Base-by-base conservation (phyloP, 2,329 filamentous ascomycete species). In the Aspergillus pseudoviridinutans region DNA sequence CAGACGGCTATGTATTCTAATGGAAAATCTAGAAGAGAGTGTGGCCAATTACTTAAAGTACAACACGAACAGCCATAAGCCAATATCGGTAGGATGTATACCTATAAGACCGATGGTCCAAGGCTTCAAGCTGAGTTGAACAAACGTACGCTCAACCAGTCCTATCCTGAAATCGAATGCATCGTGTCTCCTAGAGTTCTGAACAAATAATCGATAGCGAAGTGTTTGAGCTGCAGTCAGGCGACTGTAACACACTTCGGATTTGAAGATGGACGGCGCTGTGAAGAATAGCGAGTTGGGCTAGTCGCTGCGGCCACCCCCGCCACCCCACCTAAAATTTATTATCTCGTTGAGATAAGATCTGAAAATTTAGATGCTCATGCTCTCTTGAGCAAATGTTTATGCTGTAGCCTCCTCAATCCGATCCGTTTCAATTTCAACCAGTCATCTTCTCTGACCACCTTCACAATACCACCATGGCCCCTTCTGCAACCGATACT, bases 271-370 rank as follows among this genome's bases (percentile, higher is more conserved):
- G 12, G 50, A 44, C 50, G 61, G 57, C 58, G 52, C 27, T 53
- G n/a, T 46, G 5, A 25, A 14, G 24, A 10, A 57, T 12, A 57
- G 55, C 55, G 63, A 57, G 56, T 47, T 51, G 54, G 53, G 61
- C 54, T 60, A 63, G 63, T 55, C 56, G 58, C 58, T 55, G 55
- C 54, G 25, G 44, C 52, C 54, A 52, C 58, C 63, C 71, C 70
- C 70, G 65, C 69, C 68, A 68, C 69, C 70, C 71, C 70, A 71
- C 71, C 69, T 66, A 71, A 73, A 73, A 72, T 64, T 72, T 71
- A 66, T 66, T 65, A 66, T 66, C 65, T 57, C 53, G 56, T 50
- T 27, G 55, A 58, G 68, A 73, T 72, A 73, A 73, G 71, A 72
- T 72, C 67, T 60, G 63, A 66, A 71, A 68, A 67, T 66, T 60